phyloP scores from a whole-genome alignment of 1,284 basidiomycete species.

The Cutaneotrichosporon arboriforme region DNA sequence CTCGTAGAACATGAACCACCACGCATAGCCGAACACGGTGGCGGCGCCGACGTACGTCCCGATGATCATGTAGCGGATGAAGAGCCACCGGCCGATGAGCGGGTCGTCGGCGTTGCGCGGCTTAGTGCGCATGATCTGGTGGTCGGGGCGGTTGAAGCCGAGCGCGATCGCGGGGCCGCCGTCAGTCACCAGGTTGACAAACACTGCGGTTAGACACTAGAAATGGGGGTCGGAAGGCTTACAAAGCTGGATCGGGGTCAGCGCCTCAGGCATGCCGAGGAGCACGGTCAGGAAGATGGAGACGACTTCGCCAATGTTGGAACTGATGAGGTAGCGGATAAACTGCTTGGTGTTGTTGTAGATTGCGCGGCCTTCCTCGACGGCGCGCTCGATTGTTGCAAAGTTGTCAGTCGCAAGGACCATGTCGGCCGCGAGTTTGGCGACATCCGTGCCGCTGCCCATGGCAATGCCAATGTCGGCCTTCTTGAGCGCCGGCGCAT shows the following conservation, averaged over 20 bases:
- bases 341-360: slow-evolving; percentile 99
- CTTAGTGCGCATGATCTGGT: slow-evolving; percentile 89
- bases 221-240: not conserved
- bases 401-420: slow-evolving; percentile 64
- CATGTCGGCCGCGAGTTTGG: slow-evolving; percentile 96
- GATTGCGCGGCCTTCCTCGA: slow-evolving; percentile 93
- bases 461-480: slow-evolving; percentile 99
- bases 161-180: slow-evolving; percentile 96
- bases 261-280: slow-evolving; percentile 95
- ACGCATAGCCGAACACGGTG: slow-evolving; percentile 93
- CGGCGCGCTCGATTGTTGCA: slow-evolving; percentile 87
- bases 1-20: slow-evolving; percentile 94
- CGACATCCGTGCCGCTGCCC: slow-evolving; percentile 97
- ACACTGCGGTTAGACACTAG: slow-evolving; percentile 52
- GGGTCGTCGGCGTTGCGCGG: slow-evolving; percentile 85
- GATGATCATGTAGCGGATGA: slow-evolving; percentile 90
- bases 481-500: slow-evolving; percentile 92
- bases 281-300: slow-evolving; percentile 96
- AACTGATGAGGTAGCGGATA: slow-evolving; percentile 62
- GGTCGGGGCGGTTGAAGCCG: slow-evolving; percentile 94
- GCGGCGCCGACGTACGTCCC: slow-evolving; percentile 91
- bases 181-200: slow-evolving; percentile 88
- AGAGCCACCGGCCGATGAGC: slow-evolving; percentile 85
- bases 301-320: slow-evolving; percentile 97
- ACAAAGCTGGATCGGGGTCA: slow-evolving; percentile 87